These are phyloP conservation scores for Phytopythium mirpurense DNA, from an alignment of 352 stramenopile genomes.

Conservation along the genomic window DNA sequence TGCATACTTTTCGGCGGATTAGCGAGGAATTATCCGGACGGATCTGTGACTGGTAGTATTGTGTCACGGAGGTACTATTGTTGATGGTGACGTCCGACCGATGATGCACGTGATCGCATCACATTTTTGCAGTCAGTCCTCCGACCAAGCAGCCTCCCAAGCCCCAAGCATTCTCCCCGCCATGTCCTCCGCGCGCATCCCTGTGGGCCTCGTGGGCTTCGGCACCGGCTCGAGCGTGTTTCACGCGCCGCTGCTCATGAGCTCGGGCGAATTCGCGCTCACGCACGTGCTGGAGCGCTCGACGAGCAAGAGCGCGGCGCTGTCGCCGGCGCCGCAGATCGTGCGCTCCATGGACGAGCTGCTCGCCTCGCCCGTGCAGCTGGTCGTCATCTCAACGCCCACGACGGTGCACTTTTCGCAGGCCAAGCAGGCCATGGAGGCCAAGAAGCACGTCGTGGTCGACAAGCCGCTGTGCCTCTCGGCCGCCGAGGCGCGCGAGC, in stretches of 20 bases:
- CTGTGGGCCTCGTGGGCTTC: conserved; percentile 66
- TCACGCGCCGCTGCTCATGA: conserved; percentile 64
- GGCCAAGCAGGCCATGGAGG: conserved; percentile 57
- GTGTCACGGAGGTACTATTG: neutral
- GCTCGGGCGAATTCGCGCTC: conserved; percentile 52
- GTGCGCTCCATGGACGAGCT: conserved; percentile 72
- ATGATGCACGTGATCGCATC: neutral
- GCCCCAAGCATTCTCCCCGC: neutral
- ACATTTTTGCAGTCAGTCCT: too few relatives aligned
- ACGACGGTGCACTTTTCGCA: conserved; percentile 74
- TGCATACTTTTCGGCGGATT: too few relatives aligned
- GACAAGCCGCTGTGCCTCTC: conserved; percentile 74
- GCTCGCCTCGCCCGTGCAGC: conserved; percentile 45
- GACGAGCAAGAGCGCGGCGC: conserved; percentile 46
- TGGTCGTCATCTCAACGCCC: conserved; percentile 72
- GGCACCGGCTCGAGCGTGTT: conserved; percentile 68
- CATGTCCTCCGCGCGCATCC: conserved; percentile 21
- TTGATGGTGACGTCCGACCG: neutral
- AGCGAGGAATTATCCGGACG: too few relatives aligned
- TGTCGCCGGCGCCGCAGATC: conserved; percentile 41
- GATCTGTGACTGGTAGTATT: too few relatives aligned
- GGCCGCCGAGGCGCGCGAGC: conserved; percentile 39
- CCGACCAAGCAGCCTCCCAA: conserved; percentile 1
- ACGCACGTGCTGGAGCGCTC: conserved; percentile 76
- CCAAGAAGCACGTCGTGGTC: conserved; percentile 72